Evolutionary conservation across 345 rosid species (phyloP).

Genomic region (Cardiospermum halicacabum): DNA sequence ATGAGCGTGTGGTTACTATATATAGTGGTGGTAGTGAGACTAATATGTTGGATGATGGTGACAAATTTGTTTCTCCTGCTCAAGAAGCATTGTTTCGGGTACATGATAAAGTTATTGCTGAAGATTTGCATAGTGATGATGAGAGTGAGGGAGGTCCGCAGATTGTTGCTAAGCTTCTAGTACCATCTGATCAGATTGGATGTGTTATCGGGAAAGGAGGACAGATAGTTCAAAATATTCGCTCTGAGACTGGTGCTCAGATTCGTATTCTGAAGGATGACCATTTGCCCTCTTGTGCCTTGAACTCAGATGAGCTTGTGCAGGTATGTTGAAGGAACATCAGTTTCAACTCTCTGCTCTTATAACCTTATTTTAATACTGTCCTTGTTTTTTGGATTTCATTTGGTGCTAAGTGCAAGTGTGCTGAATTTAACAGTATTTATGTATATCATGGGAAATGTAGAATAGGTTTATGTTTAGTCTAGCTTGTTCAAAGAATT

Average conservation of each 20-base stretch:
- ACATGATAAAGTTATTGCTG: slow-evolving; percentile 77
- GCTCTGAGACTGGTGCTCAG: slow-evolving; percentile 85
- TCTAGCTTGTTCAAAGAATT: not conserved
- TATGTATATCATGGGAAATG: not conserved
- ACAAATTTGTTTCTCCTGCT: slow-evolving; percentile 60
- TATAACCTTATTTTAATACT: not conserved
- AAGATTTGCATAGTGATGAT: slow-evolving; percentile 59
- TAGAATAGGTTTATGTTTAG: not conserved
- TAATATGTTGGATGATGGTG: slow-evolving; percentile 55
- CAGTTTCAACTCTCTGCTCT: not conserved
- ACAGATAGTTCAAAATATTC: slow-evolving; percentile 77
- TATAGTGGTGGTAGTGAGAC: slow-evolving; percentile 87
- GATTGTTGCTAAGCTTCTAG: slow-evolving; percentile 75
- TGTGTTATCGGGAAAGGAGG: slow-evolving; percentile 97
- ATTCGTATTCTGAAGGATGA: slow-evolving; percentile 89
- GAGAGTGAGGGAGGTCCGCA: slow-evolving; percentile 52
- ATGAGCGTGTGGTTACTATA: slow-evolving; percentile 90
- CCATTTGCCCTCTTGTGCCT: slow-evolving; percentile 80
- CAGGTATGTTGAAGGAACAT: slow-evolving; percentile 43
- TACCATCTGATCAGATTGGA: slow-evolving; percentile 98
- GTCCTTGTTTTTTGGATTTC: not conserved
- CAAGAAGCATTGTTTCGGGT: slow-evolving; percentile 90
- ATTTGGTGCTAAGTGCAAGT: not conserved
- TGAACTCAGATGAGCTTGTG: slow-evolving; percentile 85
- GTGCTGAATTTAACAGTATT: not conserved